Evolutionary conservation across 139 green algal genomes (phyloP), one percentile per base, ranked within the genome.

Genomic region (Volvox reticuliferus): DNA sequence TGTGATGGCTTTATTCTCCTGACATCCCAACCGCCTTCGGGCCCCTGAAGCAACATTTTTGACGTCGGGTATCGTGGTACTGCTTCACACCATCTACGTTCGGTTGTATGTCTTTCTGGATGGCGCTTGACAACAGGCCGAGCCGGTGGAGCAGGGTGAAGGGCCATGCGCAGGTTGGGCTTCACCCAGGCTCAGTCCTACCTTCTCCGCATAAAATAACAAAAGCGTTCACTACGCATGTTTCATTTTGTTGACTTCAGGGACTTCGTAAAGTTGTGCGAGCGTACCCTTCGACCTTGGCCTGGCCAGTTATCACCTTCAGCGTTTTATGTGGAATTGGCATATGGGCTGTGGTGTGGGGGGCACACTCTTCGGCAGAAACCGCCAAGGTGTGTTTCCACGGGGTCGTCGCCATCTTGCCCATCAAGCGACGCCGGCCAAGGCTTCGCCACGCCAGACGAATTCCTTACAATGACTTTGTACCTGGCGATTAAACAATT

Each of bases 131-230:
- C 16, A 32, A 30, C 71, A 30, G 32, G 71, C 16, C 30, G 35
- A 79, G 71, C 71, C 35, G 71, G 71, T 12, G 71, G 21, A 79
- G 71, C 71, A 33, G 71, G 71, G 71, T 79, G 26, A 79, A 79
- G 71, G 28, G 71, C 71, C 71, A 35, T 33, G 71, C 71, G 14
- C 71, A 79, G 71, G 71, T 79, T 36, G 2, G 71, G 71, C 30
- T 30, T 16, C 65, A 12, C 21, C 65, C 9, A 55, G 44, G 44
- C 44, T 55, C 44, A 55, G 24, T 73, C 16, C 16, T 26, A 2
- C 12, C 12, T 28, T 73, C 2, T 73, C 24, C 24, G 12, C 12
- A 28, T 28, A 12, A 24, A 73, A 30, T 73, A 28, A 16, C 12
- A 73, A 30, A 28, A 28, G 12, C 2, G 14, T 33, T 79, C 30